Conservation (phyloP, 371 early-diverging fungal genomes). For the Rhizopus microsporus region DNA sequence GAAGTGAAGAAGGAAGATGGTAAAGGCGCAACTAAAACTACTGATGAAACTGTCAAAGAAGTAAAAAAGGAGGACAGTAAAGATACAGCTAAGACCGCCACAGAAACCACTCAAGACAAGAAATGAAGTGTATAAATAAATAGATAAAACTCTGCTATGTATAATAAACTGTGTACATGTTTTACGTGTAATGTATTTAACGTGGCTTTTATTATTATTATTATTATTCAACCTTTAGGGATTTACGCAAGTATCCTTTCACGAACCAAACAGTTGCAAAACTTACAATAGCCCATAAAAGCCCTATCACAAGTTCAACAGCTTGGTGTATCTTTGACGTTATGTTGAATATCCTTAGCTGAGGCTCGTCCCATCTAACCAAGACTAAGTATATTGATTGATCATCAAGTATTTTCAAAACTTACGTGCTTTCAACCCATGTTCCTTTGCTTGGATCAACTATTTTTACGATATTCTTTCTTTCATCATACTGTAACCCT, state of each 20-base stretch:
- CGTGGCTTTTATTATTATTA: background rate
- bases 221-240: slow-evolving; percentile 41
- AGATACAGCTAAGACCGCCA: background rate
- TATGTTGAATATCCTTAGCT: slow-evolving; percentile 59
- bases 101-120: background rate
- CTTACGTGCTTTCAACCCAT: slow-evolving; percentile 77
- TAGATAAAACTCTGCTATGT: background rate
- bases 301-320: slow-evolving; percentile 64
- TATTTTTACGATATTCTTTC: slow-evolving; percentile 45
- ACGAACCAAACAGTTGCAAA: slow-evolving; percentile 36
- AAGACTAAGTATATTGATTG: background rate
- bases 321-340: slow-evolving; percentile 58
- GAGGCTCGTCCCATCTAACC: slow-evolving; percentile 54
- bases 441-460: slow-evolving; percentile 63
- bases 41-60: background rate
- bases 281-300: slow-evolving; percentile 47
- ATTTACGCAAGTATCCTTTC: slow-evolving; percentile 41
- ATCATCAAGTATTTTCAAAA: slow-evolving; percentile 3
- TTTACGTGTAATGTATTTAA: background rate
- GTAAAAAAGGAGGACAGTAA: slow-evolving; percentile 1
- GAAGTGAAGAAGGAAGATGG: slow-evolving; percentile 16
- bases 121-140: slow-evolving; percentile 4
- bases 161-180: background rate
- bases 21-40: slow-evolving; percentile 3
- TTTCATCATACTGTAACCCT: slow-evolving; percentile 65